A percentile compares a stretch with the other conserved stretches of the same genome.
Conservation (phyloP, 2,329 filamentous ascomycete genomes). For the Aspergillus sp. region DNA sequence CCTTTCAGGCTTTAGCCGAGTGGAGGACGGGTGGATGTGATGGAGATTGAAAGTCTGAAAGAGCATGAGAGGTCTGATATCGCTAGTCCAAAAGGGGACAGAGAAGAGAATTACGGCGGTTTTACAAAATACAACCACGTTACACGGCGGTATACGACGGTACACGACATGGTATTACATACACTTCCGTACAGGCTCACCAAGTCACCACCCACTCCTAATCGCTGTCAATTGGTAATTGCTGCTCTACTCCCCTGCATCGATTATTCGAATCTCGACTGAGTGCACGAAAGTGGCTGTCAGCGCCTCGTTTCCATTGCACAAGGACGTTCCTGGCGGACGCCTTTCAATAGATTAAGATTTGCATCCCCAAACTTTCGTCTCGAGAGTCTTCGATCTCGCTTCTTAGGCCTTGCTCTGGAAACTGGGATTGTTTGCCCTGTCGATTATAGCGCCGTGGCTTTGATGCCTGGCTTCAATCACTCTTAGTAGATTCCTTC, state of each 20-base stretch:
- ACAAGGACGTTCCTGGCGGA: neutral
- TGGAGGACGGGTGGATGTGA: constrained; percentile 3
- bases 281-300: neutral
- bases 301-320: neutral
- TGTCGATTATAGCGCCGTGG: too few species aligned
- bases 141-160: neutral
- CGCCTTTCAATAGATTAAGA: neutral
- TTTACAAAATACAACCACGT: neutral
- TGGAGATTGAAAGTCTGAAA: neutral
- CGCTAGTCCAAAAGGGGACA: neutral
- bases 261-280: too few species aligned
- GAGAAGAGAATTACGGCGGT: neutral
- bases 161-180: neutral
- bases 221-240: too few species aligned
- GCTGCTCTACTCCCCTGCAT: too few species aligned
- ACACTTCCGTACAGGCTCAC: neutral
- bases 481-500: neutral
- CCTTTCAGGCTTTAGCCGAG: neutral
- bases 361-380: neutral
- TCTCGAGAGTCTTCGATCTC: neutral
- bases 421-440: neutral
- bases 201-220: too few species aligned
- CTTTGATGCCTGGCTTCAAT: neutral
- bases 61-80: neutral
- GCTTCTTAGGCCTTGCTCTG: neutral